Conservation (phyloP, 139 green algal genomes). For the Chlamydomonas eustigma region DNA sequence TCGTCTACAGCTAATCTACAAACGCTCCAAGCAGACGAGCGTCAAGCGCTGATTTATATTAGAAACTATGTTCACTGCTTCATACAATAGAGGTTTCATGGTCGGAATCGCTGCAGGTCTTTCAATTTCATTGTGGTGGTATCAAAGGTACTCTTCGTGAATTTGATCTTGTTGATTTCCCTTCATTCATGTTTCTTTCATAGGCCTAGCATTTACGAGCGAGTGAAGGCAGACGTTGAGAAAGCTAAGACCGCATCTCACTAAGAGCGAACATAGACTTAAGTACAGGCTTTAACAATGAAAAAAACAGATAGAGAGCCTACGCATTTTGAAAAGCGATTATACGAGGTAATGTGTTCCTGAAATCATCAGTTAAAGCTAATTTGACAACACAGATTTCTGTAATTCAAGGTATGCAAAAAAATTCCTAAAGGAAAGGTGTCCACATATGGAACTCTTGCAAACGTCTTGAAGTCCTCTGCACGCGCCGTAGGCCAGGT, state of each 20-base stretch:
- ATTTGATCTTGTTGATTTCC: neutral
- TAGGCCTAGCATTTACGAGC: constrained; percentile 33
- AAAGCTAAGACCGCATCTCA: constrained; percentile 12
- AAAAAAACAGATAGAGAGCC: neutral
- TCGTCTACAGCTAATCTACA: no score
- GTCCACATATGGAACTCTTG: constrained; percentile 64
- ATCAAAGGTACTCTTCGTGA: neutral
- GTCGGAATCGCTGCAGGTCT: constrained; percentile 21
- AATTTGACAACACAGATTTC: no score
- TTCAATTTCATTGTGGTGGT: constrained; percentile 18
- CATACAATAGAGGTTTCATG: constrained; percentile 27
- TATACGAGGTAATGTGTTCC: constrained; percentile 41
- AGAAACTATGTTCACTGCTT: constrained; percentile 10
- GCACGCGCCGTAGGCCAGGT: constrained; percentile 69
- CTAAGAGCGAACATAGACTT: neutral
- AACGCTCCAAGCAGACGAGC: no score
- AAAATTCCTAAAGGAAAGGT: constrained; percentile 66
- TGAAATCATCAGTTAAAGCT: neutral
- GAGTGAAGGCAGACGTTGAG: constrained; percentile 29
- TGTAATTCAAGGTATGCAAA: constrained; percentile 44
- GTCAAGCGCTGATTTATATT: no score
- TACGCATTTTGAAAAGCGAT: constrained; percentile 51
- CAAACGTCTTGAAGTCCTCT: constrained; percentile 44
- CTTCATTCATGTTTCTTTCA: neutral
- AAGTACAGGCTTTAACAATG: neutral